Evolutionary conservation across 768 basidiomycete genomes (phyloP).

Genomic region (Imleria badia): DNA sequence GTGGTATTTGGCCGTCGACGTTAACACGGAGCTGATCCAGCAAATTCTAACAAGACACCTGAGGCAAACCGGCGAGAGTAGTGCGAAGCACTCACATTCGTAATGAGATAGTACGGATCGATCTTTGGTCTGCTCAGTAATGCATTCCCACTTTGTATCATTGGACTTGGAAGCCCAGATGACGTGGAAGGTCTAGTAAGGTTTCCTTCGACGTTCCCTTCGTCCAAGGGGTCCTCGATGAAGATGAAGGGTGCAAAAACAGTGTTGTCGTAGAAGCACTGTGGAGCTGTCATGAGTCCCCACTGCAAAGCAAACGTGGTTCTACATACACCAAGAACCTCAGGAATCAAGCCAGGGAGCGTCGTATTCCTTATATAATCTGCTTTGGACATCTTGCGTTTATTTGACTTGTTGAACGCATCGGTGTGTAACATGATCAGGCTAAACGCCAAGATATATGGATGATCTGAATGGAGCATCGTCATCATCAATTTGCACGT

Average conservation of each 20-base stretch:
- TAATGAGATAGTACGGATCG: slow-evolving; percentile 91
- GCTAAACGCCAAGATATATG: slow-evolving; percentile 96
- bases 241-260: slow-evolving; percentile 96
- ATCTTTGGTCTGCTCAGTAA: slow-evolving; percentile 65
- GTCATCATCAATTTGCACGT: background rate
- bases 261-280: slow-evolving; percentile 98
- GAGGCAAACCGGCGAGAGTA: slow-evolving; percentile 1
- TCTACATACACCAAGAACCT: slow-evolving; percentile 78
- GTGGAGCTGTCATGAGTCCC: slow-evolving; percentile 1
- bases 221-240: slow-evolving; percentile 86
- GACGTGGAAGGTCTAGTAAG: slow-evolving; percentile 41
- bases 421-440: slow-evolving; percentile 99
- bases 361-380: slow-evolving; percentile 93
- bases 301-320: background rate
- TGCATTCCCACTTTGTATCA: slow-evolving; percentile 34
- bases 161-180: slow-evolving; percentile 28
- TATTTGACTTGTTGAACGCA: slow-evolving; percentile 97
- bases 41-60: slow-evolving; percentile 46
- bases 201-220: slow-evolving; percentile 44
- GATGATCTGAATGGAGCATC: slow-evolving; percentile 60
- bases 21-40: slow-evolving; percentile 69
- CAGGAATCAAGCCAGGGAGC: slow-evolving; percentile 77
- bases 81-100: slow-evolving; percentile 51
- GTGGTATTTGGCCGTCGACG: slow-evolving; percentile 56
- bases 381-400: slow-evolving; percentile 93